Evolutionary conservation across 148 eudicot genomes (phyloP), one percentile per base, ranked within the genome.

Genomic region (Rhododendron vialii): DNA sequence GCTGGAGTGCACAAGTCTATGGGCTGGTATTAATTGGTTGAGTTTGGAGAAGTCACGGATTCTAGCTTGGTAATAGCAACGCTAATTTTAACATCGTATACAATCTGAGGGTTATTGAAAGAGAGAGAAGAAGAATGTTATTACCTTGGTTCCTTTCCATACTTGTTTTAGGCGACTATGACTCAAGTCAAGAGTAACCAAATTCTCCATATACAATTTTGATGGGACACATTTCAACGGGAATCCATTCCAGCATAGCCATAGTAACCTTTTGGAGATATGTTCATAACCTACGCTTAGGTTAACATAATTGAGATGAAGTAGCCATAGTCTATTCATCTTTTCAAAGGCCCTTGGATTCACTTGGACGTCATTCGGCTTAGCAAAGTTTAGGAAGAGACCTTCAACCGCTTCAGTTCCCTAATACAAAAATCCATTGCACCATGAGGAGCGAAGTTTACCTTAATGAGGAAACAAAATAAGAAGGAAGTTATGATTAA

Each of bases 331-430:
- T 53, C 65, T 53, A 6, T 51, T 30, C 83, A 81, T 81, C 65
- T 53, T 33, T 81, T 15, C 65, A 81, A 81, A 81, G 15, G 63
- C 83, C 65, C 33, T 81, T 50, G 83, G 43, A 81, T 81, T 20
- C 28, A 53, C n/a, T 81, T 53, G 11, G 13, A 50, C 3, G 7
- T 53, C 67, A 14, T 81, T 81, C 20, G 7, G 2, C 65, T 55
- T 14, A 9, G 83, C 36, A 35, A 35, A 35, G 36, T 35, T 35
- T 35, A 35, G 36, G 36, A 35, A 35, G 1, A 35, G 36, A 1
- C 36, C 36, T 35, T 35, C 36, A 35, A 35, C 36, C 36, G 36
- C 36, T 35, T 35, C 36, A 35, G 36, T 35, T 35, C 36, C 36
- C 36, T 35, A 35, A 35, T 35, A 35, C 36, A 35, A 35, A 35